phyloP scores from a whole-genome alignment of 371 early-diverging fungal species.

The Umbelopsis sp. region DNA sequence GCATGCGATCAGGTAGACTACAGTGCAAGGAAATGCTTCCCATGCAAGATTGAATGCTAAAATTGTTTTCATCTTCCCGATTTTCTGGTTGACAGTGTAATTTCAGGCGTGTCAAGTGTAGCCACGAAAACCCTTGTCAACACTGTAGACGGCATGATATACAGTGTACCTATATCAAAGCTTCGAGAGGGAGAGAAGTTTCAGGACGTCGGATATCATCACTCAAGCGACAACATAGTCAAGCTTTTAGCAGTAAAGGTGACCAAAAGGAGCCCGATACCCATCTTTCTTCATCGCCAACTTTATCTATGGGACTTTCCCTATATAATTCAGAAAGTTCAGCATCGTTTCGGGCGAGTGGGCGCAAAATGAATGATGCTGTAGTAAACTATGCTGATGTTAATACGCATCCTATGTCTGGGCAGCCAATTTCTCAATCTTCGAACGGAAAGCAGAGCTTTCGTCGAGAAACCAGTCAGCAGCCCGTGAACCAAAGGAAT shows the following conservation, averaged over 20 bases:
- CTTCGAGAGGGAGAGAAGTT: neutral
- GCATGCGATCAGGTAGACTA: slow-evolving; percentile 6
- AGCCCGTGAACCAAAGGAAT: neutral
- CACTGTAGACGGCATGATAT: slow-evolving; percentile 4
- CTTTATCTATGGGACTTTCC: neutral
- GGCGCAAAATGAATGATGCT: too few relatives aligned
- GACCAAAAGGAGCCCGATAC: neutral
- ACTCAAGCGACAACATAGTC: neutral
- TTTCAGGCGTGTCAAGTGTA: slow-evolving; percentile 8
- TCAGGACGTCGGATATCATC: slow-evolving; percentile 9
- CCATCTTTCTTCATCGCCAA: neutral
- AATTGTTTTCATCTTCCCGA: neutral
- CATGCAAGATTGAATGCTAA: neutral
- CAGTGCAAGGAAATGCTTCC: neutral
- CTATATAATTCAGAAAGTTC: neutral
- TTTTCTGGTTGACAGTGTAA: neutral
- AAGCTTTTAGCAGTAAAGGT: neutral
- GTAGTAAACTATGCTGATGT: too few relatives aligned
- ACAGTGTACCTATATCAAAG: slow-evolving; percentile 1
- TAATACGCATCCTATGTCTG: too few relatives aligned
- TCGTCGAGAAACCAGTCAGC: neutral
- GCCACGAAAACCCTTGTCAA: neutral
- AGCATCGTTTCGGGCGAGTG: too few relatives aligned
- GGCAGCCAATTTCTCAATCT: too few relatives aligned
- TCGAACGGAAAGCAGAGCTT: too few relatives aligned